Conservation (phyloP, 805 yeast species). For the Candida methanosorbosa region DNA sequence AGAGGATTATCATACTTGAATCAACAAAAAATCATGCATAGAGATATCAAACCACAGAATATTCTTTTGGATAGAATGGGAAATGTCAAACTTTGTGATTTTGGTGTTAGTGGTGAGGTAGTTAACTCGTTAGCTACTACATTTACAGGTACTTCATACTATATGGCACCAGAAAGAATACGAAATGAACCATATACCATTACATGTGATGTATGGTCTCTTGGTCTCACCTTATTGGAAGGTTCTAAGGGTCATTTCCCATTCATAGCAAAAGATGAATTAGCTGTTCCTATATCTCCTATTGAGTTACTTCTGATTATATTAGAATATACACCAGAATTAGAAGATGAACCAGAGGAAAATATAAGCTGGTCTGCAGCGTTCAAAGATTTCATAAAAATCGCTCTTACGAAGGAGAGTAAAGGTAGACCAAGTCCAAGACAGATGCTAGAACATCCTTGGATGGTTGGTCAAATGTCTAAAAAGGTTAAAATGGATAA, state of each 20-base stretch:
- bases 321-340: conserved; percentile 71
- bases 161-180: conserved; percentile 98
- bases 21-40: conserved; percentile 79
- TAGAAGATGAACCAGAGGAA: conserved; percentile 68
- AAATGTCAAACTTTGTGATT: conserved; percentile 88
- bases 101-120: conserved; percentile 96
- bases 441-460: conserved; percentile 90
- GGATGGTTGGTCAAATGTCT: conserved; percentile 73
- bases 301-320: conserved; percentile 80
- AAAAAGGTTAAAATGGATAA: conserved; percentile 78
- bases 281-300: conserved; percentile 52
- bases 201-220: conserved; percentile 93
- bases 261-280: conserved; percentile 30
- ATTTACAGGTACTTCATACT: conserved; percentile 93
- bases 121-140: conserved; percentile 94
- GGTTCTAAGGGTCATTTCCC: conserved; percentile 94
- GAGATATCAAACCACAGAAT: conserved; percentile 95
- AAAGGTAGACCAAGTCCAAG: conserved; percentile 82
- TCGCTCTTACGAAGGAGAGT: conserved; percentile 75
- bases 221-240: conserved; percentile 85
- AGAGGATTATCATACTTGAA: conserved; percentile 83
- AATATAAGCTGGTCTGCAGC: conserved; percentile 76
- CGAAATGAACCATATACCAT: conserved; percentile 94
- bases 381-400: conserved; percentile 73
- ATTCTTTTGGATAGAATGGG: conserved; percentile 71